Percentiles rank a stretch among this genome's conserved stretches.
phyloP scores from a whole-genome alignment of 257 asterid species.

The Mentha longifolia region DNA sequence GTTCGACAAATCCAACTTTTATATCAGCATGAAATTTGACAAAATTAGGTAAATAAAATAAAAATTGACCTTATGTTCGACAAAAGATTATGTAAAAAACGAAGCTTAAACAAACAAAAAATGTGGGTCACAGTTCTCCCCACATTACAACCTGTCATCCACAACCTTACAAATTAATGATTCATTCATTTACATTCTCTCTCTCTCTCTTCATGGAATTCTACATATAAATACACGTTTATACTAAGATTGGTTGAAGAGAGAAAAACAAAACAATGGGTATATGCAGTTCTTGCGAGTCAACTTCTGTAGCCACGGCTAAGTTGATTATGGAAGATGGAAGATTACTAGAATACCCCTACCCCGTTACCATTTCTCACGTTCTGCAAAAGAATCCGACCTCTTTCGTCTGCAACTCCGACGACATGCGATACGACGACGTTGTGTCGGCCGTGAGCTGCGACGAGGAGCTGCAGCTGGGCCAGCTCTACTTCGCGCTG shows the following conservation, averaged over 20 bases:
- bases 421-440: slow-evolving; percentile 72
- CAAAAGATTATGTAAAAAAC: no score
- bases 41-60: no score
- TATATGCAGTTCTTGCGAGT: slow-evolving; percentile 64
- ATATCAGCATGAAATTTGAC: no score
- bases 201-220: neutral
- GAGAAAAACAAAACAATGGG: slow-evolving; percentile 52
- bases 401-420: slow-evolving; percentile 71
- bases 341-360: slow-evolving; percentile 61
- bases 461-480: slow-evolving; percentile 69
- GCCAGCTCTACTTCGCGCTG: slow-evolving; percentile 74
- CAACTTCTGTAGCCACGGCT: slow-evolving; percentile 65
- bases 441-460: slow-evolving; percentile 52
- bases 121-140: slow-evolving; percentile 34
- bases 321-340: slow-evolving; percentile 67
- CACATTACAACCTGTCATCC: slow-evolving; percentile 56
- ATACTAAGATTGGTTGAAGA: no score
- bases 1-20: no score
- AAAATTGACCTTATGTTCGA: no score
- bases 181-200: neutral
- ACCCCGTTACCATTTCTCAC: slow-evolving; percentile 64
- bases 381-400: slow-evolving; percentile 61
- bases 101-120: no score
- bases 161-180: slow-evolving; percentile 34
- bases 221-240: neutral